Conservation (phyloP, 176 grass and related monocot species). For the Oryza glumipatula region DNA sequence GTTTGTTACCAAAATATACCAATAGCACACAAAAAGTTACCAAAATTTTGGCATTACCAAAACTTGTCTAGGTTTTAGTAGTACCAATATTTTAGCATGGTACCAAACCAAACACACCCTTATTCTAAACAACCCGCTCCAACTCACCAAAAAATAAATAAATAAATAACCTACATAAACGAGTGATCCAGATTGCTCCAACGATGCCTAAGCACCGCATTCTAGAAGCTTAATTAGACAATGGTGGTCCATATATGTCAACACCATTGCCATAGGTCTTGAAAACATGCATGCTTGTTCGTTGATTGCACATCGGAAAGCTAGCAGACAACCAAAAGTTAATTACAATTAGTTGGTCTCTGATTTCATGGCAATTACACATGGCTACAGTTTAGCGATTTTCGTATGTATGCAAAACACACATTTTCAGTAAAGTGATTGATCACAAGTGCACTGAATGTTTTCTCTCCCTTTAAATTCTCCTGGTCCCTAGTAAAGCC, state of each 20-base stretch:
- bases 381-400: neutral
- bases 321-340: conserved; percentile 10
- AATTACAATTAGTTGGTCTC: neutral
- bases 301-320: neutral
- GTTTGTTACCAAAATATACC: too few relatives aligned
- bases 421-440: neutral
- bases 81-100: too few relatives aligned
- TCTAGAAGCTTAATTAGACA: neutral
- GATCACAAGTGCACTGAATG: conserved; percentile 15
- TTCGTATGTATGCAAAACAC: neutral
- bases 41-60: too few relatives aligned
- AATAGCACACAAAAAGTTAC: too few relatives aligned
- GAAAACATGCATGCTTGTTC: neutral
- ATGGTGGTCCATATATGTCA: neutral
- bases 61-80: too few relatives aligned
- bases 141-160: too few relatives aligned
- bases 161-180: too few relatives aligned
- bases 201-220: neutral
- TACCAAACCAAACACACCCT: too few relatives aligned
- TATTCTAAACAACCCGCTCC: too few relatives aligned
- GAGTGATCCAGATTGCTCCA: neutral
- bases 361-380: conserved; percentile 14
- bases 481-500: conserved; percentile 6
- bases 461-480: neutral
- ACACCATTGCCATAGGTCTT: neutral